phyloP scores from a whole-genome alignment of 768 basidiomycete species.

The Lactarius evosmus region DNA sequence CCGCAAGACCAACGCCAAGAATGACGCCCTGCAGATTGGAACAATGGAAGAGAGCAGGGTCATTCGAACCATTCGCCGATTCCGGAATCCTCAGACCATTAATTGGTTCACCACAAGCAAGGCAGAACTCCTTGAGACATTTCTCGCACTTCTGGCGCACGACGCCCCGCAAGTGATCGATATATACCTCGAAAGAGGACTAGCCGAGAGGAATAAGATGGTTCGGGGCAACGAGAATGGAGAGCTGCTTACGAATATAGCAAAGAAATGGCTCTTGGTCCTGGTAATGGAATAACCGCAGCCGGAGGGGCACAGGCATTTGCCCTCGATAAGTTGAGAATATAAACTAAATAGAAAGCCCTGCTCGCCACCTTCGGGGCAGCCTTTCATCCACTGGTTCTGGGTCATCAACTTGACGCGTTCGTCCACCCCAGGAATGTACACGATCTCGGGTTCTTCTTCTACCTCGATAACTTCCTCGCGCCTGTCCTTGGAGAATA shows the following conservation, averaged over 20 bases:
- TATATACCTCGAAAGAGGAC: slow-evolving; percentile 72
- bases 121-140: slow-evolving; percentile 38
- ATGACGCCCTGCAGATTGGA: slow-evolving; percentile 86
- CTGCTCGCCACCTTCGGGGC: slow-evolving; percentile 91
- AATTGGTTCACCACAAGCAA: slow-evolving; percentile 48
- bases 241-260: slow-evolving; percentile 63
- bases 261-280: slow-evolving; percentile 76
- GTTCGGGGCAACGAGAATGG: slow-evolving; percentile 24
- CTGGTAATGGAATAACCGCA: slow-evolving; percentile 64
- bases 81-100: slow-evolving; percentile 30
- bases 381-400: slow-evolving; percentile 97
- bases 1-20: slow-evolving; percentile 84
- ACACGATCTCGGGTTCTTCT: slow-evolving; percentile 59
- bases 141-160: slow-evolving; percentile 55
- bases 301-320: slow-evolving; percentile 67
- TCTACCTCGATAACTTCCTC: slow-evolving; percentile 93
- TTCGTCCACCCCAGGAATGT: slow-evolving; percentile 44
- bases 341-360: slow-evolving; percentile 84
- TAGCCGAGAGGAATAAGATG: slow-evolving; percentile 35
- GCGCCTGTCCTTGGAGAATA: slow-evolving; percentile 91
- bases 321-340: slow-evolving; percentile 60
- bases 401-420: slow-evolving; percentile 71
- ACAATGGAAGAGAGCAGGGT: slow-evolving; percentile 79
- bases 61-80: slow-evolving; percentile 38
- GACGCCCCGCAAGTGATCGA: slow-evolving; percentile 54